Evolutionary conservation across 805 yeast genomes (phyloP), one percentile per base, ranked within the genome.

Genomic region (Candida gorgasii): DNA sequence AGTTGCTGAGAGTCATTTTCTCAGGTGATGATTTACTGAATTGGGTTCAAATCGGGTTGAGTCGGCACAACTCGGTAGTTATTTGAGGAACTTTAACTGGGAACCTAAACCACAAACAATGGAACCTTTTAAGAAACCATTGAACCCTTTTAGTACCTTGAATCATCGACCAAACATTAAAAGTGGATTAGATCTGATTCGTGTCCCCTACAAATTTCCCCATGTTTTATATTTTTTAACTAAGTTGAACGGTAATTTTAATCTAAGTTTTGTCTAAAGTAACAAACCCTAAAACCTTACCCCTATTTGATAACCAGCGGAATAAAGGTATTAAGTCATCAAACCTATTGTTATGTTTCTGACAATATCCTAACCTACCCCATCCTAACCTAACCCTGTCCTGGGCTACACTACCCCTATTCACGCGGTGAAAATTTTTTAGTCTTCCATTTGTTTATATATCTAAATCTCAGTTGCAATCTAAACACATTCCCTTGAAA

Each of bases 341-440:
- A n/a, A n/a, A n/a, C n/a, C n/a, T n/a, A n/a, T n/a, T n/a, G n/a
- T n/a, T n/a, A n/a, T n/a, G n/a, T n/a, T n/a, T n/a, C n/a, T n/a
- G n/a, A n/a, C n/a, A n/a, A n/a, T n/a, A n/a, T n/a, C 24, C 24
- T 20, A 20, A 20, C 24, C 24, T 9, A 20, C 24, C 24, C 24
- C 6, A 20, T 20, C 24, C 24, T 7, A 20, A 20, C 9, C 24
- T 7, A 20, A 20, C 24, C 6, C 24, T 9, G 9, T 20, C 6
- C n/a, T n/a, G n/a, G n/a, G n/a, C n/a, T n/a, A n/a, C n/a, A n/a
- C n/a, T 15, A 20, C 37, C 37, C 37, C 37, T 34, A 34, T 34
- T 34, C 13, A 34, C 37, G 37, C 37, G 37, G 17, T 20, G 37
- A 22, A 34, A 34, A 34, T 22, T 34, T 34, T 34, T 33, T n/a